A percentile compares a stretch with the other conserved stretches of the same genome.
Conservation (phyloP, 805 yeast genomes). For the Naumovozyma castellii region DNA sequence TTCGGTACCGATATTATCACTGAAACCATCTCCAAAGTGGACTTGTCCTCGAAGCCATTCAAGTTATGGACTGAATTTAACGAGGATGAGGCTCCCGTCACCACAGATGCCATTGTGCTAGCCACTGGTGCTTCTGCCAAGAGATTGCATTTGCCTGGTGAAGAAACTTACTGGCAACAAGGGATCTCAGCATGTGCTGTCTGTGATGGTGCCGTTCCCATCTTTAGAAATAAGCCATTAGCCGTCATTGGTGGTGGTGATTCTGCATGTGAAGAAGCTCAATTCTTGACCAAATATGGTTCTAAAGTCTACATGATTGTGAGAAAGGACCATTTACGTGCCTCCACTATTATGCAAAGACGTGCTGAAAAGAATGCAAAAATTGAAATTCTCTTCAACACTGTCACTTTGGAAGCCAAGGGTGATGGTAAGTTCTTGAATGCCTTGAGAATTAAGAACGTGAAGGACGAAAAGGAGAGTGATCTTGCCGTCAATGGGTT, state of each 20-base stretch:
- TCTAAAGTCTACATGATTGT: slow-evolving; percentile 90
- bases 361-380: slow-evolving; percentile 78
- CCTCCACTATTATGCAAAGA: slow-evolving; percentile 94
- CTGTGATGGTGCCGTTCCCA: slow-evolving; percentile 99
- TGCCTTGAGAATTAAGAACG: slow-evolving; percentile 57
- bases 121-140: slow-evolving; percentile 99
- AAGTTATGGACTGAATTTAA: slow-evolving; percentile 94
- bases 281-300: slow-evolving; percentile 93
- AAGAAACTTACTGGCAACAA: slow-evolving; percentile 96
- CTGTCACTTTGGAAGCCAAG: slow-evolving; percentile 77
- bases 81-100: slow-evolving; percentile 84
- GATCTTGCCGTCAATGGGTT: slow-evolving; percentile 81
- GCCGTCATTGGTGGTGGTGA: slow-evolving; percentile 99
- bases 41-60: slow-evolving; percentile 80
- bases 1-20: slow-evolving; percentile 94
- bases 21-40: slow-evolving; percentile 90
- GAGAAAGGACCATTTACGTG: slow-evolving; percentile 90
- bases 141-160: slow-evolving; percentile 91
- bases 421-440: slow-evolving; percentile 85
- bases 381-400: slow-evolving; percentile 82
- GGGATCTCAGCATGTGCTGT: slow-evolving; percentile 99
- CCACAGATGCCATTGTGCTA: slow-evolving; percentile 84
- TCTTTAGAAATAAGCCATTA: slow-evolving; percentile 93
- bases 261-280: slow-evolving; percentile 98
- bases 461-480: slow-evolving; percentile 54